Percentiles rank a stretch among this genome's conserved stretches.
Conservation (phyloP, 2,329 filamentous ascomycete species). For the Beauveria varroae region DNA sequence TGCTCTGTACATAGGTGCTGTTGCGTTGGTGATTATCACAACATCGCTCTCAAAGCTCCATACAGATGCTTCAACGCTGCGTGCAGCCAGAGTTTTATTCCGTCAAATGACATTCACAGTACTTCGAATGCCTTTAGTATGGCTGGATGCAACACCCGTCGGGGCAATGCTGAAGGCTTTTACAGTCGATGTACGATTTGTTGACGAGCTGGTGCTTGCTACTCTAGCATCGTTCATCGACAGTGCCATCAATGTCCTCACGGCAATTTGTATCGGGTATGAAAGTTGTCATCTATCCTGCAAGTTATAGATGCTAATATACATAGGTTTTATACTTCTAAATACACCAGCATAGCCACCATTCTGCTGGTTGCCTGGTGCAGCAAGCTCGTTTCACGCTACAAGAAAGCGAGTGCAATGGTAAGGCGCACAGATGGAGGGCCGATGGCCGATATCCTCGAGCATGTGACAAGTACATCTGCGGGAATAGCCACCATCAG, state of each 20-base stretch:
- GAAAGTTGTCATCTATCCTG: background rate
- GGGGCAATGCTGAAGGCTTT: background rate
- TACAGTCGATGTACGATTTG: background rate
- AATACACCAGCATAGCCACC: background rate
- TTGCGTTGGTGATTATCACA: no score
- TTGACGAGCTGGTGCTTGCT: background rate
- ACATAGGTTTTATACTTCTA: background rate
- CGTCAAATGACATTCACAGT: background rate
- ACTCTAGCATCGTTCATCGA: background rate
- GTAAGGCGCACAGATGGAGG: background rate
- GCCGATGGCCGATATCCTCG: background rate
- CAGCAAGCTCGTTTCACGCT: background rate
- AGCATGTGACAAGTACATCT: background rate
- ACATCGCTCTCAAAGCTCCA: no score
- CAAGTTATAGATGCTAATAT: background rate
- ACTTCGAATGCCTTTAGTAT: background rate
- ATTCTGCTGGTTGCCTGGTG: background rate
- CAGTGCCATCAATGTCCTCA: background rate
- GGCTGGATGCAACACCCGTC: background rate
- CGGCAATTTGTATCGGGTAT: background rate
- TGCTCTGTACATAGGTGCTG: no score
- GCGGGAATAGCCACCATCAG: background rate
- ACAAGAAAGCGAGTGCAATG: no score
- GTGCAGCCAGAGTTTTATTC: background rate
- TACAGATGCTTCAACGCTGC: no score